Conservation (phyloP, 768 basidiomycete species). For the Xerocomellus amylosporus region DNA sequence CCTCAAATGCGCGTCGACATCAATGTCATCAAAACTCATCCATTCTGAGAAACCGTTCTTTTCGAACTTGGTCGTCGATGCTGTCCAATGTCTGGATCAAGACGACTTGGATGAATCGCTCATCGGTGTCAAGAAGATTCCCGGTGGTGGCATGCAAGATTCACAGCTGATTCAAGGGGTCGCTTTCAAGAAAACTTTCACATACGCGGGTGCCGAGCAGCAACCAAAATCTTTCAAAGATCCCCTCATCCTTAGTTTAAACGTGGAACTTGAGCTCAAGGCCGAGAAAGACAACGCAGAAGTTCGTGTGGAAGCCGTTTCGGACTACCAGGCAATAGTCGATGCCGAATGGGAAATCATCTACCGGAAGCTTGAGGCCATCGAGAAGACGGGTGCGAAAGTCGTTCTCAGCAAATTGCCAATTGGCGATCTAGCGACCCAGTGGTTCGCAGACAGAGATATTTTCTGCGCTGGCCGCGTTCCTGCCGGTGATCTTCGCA, state of each 20-base stretch:
- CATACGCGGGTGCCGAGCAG: conserved; percentile 98
- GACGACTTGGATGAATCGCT: conserved; percentile 92
- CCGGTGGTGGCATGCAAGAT: conserved; percentile 97
- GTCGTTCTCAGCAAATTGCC: conserved; percentile 97
- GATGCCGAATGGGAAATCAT: conserved; percentile 99
- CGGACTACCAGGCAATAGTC: conserved; percentile 98
- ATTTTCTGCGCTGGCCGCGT: conserved; percentile 99
- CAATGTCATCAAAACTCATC: conserved; percentile 99
- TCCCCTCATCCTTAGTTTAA: conserved; percentile 89
- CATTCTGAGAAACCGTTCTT: conserved; percentile 99
- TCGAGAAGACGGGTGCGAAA: conserved; percentile 94
- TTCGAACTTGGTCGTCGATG: conserved; percentile 98
- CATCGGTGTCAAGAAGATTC: conserved; percentile 96
- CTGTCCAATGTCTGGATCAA: conserved; percentile 89
- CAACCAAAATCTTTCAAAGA: conserved; percentile 91
- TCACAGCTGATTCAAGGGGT: conserved; percentile 87
- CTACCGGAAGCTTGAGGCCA: conserved; percentile 93
- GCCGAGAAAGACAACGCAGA: conserved; percentile 99
- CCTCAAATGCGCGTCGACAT: conserved; percentile 94
- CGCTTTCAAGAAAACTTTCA: conserved; percentile 99
- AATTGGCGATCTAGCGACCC: conserved; percentile 97
- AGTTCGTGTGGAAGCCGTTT: conserved; percentile 93
- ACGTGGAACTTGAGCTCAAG: conserved; percentile 97
- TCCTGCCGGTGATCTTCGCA: conserved; percentile 80
- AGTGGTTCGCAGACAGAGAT: conserved; percentile 98